Evolutionary conservation across 2,329 filamentous ascomycete genomes (phyloP), one percentile per base, ranked within the genome.

Genomic region (Botrytis squamosa): DNA sequence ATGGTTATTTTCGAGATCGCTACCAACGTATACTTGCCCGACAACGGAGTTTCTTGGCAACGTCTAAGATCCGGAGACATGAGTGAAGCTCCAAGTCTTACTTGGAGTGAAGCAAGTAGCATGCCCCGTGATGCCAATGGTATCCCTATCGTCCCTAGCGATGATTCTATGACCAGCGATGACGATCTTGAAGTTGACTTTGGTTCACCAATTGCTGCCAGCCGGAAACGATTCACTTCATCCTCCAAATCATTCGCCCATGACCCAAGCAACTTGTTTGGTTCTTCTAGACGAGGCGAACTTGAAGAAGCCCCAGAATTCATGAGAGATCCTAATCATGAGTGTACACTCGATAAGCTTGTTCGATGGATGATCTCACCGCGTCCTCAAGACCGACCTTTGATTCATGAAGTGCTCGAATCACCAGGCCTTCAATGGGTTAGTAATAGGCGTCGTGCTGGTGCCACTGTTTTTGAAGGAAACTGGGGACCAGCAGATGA

Each of bases 1-100:
- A 89, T 98, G 79, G 97, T 98, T 82, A 93, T 97, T 82, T 89
- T 98, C 68, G 96, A 99, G 84, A 96, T 95, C 79, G 95, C 94
- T 40, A 94, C 93, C 76, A 99, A 99, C 80, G 94, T 97, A 69
- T 91, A 94, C 76, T 90, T 99, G 42, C 96, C 96, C 0, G 94
- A 98, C 80, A 97, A 98, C 77, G 96, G 96, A 64, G 88, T 91
- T 25, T 93, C 92, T 25, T 99, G 96, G 96, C 91, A 95, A 80
- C 93, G 93, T 66, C 88, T 99, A 65, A 90, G 96, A 67, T 93
- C 92, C 73, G 95, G 94, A 52, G 95, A 98, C 81, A 91, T 98
- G 81, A 94, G 92, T 74, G 93, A 95, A 77, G 89, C 98, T 22
- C 95, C 95, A 2, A 94, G 92, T 80, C 87, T 99, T 73, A 98